Evolutionary conservation across 495 filamentous ascomycete species (phyloP).

Genomic region (Hypoxylon fragiforme): DNA sequence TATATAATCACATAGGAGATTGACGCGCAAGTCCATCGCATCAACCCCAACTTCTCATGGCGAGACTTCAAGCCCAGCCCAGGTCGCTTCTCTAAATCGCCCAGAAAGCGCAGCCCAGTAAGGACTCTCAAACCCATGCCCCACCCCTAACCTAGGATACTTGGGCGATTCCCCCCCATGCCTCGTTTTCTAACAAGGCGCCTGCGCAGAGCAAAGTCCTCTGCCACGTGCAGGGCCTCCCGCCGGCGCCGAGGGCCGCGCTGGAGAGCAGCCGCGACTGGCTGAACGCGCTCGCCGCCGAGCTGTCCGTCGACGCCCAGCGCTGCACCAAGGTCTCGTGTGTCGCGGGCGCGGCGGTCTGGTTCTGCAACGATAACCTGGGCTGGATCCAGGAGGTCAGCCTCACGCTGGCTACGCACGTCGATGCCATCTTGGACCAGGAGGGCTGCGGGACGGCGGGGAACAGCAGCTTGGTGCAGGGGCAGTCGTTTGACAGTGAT

Average conservation of each 20-base stretch:
- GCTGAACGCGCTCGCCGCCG: background rate
- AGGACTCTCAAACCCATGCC: background rate
- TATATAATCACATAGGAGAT: slow-evolving; percentile 4
- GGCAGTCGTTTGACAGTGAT: slow-evolving; percentile 1
- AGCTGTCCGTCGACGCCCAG: background rate
- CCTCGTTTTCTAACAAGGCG: background rate
- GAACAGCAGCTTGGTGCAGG: slow-evolving; percentile 3
- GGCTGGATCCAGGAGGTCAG: slow-evolving; percentile 6
- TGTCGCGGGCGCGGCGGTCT: slow-evolving; percentile 1
- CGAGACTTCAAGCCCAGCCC: background rate
- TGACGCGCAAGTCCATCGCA: slow-evolving; percentile 4
- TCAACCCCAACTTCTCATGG: slow-evolving; percentile 13
- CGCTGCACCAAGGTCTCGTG: slow-evolving; percentile 6
- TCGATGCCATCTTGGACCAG: slow-evolving; percentile 1
- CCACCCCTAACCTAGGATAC: too few relatives aligned
- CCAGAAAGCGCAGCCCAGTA: background rate
- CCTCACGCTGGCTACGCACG: background rate
- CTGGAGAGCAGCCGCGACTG: slow-evolving; percentile 1
- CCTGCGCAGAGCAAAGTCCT: slow-evolving; percentile 1
- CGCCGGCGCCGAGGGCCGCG: background rate
- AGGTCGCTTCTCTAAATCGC: background rate
- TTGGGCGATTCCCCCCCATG: too few relatives aligned
- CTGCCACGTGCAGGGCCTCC: slow-evolving; percentile 10
- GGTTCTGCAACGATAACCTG: slow-evolving; percentile 19
- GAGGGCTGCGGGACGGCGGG: slow-evolving; percentile 1